Base-by-base conservation (phyloP, 75 land plant genomes). In the Pseudotsuga menziesii region DNA sequence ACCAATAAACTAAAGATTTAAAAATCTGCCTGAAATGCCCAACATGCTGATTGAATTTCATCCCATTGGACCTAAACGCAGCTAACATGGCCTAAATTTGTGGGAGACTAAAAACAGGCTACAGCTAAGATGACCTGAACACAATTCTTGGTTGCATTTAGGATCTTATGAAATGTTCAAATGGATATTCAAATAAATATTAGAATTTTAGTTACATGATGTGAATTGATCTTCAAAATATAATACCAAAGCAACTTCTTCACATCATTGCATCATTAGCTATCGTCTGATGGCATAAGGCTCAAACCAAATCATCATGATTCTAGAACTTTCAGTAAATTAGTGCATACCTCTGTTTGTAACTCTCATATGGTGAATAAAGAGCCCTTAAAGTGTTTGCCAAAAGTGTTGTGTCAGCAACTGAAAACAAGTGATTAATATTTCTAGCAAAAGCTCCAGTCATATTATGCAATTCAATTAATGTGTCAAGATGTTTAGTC, bases 391-490 rank as follows among this genome's bases (percentile, higher is more conserved):
- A 78, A 27, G 91, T 83, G 41, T 82, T 78, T 60, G 85, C 73
- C 66, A 89, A 59, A 74, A 91, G 86, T 57, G 80, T 79, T 55
- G 84, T 35, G 79, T 94, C 93, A 72, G 92, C 85, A 25, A 83
- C 86, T 73, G 91, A 81, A 80, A 97, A 93, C 71, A 94, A 79
- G 76, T 91, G 98, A 74, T 92, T 92, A n/a, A 97, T 80, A 83
- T 97, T 97, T 70, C 87, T 91, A 16, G 98, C 92, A 88, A 97
- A 97, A 32, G 89, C 74, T n/a, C 87, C 82, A 57, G 95, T 92
- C 87, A 92, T 88, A 82, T 88, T 94, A 73, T 97, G 98, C 64
- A 97, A 80, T 54, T 85, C 89, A 76, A 97, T 94, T 23, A 94
- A 83, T 29, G 90, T 86, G 62, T 85, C 88, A 8, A 97, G 85